phyloP scores from a whole-genome alignment of 148 eudicot species.

The Dianthus caryophyllus region DNA sequence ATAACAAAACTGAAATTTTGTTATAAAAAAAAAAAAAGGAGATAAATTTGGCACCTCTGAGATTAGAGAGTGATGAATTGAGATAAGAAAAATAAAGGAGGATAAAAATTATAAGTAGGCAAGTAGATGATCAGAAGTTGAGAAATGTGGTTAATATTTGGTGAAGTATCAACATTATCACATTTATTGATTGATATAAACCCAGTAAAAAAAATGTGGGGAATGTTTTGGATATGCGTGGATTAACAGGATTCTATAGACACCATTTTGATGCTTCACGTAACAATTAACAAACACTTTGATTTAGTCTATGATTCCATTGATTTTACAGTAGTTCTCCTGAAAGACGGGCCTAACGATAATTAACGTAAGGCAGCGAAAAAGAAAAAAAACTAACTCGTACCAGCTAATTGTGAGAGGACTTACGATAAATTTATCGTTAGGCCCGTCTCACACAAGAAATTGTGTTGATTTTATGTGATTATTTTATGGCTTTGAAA shows the following conservation, averaged over 20 bases:
- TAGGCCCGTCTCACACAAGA: too few species aligned
- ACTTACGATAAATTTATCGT: too few species aligned
- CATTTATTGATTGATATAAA: too few species aligned
- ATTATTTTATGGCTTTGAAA: too few species aligned
- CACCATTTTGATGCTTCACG: background rate
- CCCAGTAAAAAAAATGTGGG: background rate
- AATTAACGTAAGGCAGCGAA: too few species aligned
- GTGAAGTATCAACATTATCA: too few species aligned
- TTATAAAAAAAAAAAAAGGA: background rate
- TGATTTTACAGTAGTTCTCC: too few species aligned
- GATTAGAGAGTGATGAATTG: background rate
- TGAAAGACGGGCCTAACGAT: too few species aligned
- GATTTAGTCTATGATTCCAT: background rate
- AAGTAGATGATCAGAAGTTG: background rate
- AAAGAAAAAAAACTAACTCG: too few species aligned
- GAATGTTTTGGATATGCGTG: constrained; percentile 9
- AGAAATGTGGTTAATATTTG: background rate
- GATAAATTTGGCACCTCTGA: constrained; percentile 15
- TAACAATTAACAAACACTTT: background rate
- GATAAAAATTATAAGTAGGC: background rate
- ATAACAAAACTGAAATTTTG: background rate
- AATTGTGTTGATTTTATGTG: too few species aligned
- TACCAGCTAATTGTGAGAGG: too few species aligned
- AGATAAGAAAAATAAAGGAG: background rate
- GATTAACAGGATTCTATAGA: constrained; percentile 14